These are phyloP conservation scores for Colletotrichum lupini DNA, from an alignment of 2,329 filamentous ascomycete genomes.

Conservation along the genomic window DNA sequence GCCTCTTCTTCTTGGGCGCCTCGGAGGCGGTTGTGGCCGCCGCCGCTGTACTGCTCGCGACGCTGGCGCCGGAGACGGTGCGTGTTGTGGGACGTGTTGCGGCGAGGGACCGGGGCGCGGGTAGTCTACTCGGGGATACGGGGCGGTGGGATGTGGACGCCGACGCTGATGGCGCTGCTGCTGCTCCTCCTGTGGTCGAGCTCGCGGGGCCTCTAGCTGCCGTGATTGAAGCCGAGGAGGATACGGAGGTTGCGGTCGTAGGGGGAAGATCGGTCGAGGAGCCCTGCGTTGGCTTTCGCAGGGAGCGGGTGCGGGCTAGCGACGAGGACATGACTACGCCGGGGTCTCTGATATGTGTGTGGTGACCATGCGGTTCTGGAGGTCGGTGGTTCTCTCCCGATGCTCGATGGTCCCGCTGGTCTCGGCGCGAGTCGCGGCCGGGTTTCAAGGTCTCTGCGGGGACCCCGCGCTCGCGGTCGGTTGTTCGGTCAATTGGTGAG, in stretches of 20 bases:
- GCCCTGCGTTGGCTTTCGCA: slow-evolving; percentile 55
- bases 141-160: slow-evolving; percentile 2
- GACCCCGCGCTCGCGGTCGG: background rate
- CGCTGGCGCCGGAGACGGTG: slow-evolving; percentile 26
- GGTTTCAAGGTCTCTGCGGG: background rate
- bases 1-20: slow-evolving; percentile 25
- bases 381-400: background rate
- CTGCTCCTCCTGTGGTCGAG: background rate
- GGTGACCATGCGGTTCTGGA: background rate
- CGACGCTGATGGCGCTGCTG: background rate
- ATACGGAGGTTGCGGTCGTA: slow-evolving; percentile 1
- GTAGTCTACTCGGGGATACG: slow-evolving; percentile 32
- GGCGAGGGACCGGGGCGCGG: slow-evolving; percentile 14
- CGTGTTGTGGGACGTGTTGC: slow-evolving; percentile 20
- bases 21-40: slow-evolving; percentile 24
- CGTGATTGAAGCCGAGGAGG: background rate
- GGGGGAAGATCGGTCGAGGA: slow-evolving; percentile 35
- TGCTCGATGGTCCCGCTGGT: background rate
- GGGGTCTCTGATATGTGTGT: background rate
- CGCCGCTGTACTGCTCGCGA: background rate
- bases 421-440: background rate
- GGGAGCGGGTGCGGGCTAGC: slow-evolving; percentile 58
- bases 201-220: background rate
- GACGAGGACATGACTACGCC: slow-evolving; percentile 52
- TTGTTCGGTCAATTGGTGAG: background rate